Evolutionary conservation across 169 alveolate species (phyloP).

Genomic region (Eimeria tenella): DNA sequence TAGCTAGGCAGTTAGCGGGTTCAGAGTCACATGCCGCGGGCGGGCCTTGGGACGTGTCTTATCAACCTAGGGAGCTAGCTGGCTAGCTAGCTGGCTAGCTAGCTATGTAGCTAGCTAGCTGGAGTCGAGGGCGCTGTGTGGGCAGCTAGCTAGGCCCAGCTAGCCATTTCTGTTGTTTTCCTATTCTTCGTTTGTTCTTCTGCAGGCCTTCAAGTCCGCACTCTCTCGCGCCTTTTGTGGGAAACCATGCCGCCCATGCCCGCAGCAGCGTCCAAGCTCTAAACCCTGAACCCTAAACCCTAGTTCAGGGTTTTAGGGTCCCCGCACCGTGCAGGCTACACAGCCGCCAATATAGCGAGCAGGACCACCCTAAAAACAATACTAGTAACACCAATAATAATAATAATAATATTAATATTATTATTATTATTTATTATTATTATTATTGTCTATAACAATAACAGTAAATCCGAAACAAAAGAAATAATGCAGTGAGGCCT

Average conservation of each 20-base stretch:
- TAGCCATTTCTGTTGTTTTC: not conserved
- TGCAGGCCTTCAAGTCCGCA: conserved; percentile 6
- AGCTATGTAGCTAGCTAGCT: not conserved
- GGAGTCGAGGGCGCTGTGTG: not conserved
- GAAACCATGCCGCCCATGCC: conserved; percentile 28
- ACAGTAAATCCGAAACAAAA: too few relatives aligned
- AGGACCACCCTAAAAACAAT: too few relatives aligned
- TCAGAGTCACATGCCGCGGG: too few relatives aligned
- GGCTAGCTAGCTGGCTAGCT: too few relatives aligned
- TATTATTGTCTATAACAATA: not conserved
- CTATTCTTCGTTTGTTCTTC: not conserved
- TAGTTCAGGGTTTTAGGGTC: not conserved
- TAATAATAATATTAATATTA: not conserved
- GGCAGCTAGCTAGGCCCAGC: not conserved
- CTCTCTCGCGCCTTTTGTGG: conserved; percentile 32
- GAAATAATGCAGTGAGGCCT: too few relatives aligned
- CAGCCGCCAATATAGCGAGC: too few relatives aligned
- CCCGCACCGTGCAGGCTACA: too few relatives aligned
- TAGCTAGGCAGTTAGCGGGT: too few relatives aligned
- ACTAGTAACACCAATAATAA: not conserved
- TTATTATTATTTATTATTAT: not conserved
- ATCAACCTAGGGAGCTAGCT: too few relatives aligned
- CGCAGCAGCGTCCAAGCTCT: not conserved
- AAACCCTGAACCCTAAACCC: conserved; percentile 29
- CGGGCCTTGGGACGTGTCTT: too few relatives aligned